phyloP scores from a whole-genome alignment of 495 filamentous ascomycete genomes.

The Chaetomium cochliodes region DNA sequence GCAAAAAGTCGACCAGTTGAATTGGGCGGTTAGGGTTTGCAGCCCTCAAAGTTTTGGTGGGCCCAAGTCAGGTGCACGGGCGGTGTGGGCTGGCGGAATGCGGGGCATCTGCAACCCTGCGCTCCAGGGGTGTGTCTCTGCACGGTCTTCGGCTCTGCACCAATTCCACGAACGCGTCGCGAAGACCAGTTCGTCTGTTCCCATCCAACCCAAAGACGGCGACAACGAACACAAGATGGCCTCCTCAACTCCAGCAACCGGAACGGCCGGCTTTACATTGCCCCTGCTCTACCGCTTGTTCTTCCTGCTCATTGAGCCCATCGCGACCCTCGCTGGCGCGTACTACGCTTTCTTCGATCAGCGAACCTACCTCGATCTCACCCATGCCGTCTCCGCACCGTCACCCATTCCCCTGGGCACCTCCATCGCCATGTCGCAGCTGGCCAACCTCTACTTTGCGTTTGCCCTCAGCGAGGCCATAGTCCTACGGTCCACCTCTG shows the following conservation, averaged over 20 bases:
- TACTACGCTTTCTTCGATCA: constrained; percentile 59
- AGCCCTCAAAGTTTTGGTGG: constrained; percentile 28
- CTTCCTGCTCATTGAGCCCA: constrained; percentile 66
- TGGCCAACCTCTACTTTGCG: constrained; percentile 63
- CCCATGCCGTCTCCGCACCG: constrained; percentile 49
- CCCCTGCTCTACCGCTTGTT: constrained; percentile 57
- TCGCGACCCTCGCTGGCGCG: constrained; percentile 64
- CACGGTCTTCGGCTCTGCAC: not conserved
- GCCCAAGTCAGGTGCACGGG: constrained; percentile 5
- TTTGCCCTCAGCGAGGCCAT: constrained; percentile 70
- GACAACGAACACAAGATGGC: constrained; percentile 13
- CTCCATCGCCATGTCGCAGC: constrained; percentile 58
- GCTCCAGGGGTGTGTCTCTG: not conserved
- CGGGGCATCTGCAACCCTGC: not conserved
- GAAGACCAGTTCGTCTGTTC: not conserved
- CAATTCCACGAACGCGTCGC: not conserved
- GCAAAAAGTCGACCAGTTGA: constrained; percentile 20
- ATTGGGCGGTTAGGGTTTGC: constrained; percentile 33
- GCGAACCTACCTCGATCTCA: constrained; percentile 58
- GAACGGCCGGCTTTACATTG: constrained; percentile 33
- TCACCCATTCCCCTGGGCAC: constrained; percentile 43
- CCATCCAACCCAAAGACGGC: constrained; percentile 12
- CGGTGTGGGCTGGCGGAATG: constrained; percentile 18
- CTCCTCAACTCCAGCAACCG: not conserved
- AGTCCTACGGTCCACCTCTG: constrained; percentile 60